phyloP scores from a whole-genome alignment of 2,329 filamentous ascomycete genomes.

The Onygena corvina region DNA sequence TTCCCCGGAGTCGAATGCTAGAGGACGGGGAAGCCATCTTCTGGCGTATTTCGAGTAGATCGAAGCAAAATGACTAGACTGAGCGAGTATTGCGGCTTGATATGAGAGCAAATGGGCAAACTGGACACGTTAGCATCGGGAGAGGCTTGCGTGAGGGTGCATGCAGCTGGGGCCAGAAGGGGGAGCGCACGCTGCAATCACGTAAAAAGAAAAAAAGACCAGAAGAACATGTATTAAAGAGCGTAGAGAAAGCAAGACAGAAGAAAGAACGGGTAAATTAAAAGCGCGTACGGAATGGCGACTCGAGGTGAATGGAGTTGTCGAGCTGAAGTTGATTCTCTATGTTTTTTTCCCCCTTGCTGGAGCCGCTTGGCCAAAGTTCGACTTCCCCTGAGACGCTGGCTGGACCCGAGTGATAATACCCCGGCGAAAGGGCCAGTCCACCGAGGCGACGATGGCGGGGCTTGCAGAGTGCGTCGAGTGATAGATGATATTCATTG shows the following conservation, averaged over 20 bases:
- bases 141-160: neutral
- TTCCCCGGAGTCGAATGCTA: slow-evolving; percentile 33
- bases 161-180: neutral
- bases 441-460: too few species aligned
- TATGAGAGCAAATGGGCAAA: neutral
- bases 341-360: neutral
- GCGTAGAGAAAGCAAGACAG: slow-evolving; percentile 13
- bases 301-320: neutral
- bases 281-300: neutral
- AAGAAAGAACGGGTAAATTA: neutral
- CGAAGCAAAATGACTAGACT: neutral
- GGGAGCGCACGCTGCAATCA: neutral
- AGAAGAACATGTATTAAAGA: slow-evolving; percentile 17
- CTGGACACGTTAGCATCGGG: slow-evolving; percentile 4
- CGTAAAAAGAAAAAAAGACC: neutral
- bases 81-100: neutral
- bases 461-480: too few species aligned
- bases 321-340: neutral
- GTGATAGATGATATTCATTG: too few species aligned
- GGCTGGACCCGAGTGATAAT: neutral
- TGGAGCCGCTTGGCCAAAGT: slow-evolving; percentile 4
- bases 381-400: neutral
- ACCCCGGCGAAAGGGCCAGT: too few species aligned
- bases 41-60: neutral
- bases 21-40: slow-evolving; percentile 17